Conservation (phyloP, 2,329 filamentous ascomycete species). For the Colletotrichum melonis region DNA sequence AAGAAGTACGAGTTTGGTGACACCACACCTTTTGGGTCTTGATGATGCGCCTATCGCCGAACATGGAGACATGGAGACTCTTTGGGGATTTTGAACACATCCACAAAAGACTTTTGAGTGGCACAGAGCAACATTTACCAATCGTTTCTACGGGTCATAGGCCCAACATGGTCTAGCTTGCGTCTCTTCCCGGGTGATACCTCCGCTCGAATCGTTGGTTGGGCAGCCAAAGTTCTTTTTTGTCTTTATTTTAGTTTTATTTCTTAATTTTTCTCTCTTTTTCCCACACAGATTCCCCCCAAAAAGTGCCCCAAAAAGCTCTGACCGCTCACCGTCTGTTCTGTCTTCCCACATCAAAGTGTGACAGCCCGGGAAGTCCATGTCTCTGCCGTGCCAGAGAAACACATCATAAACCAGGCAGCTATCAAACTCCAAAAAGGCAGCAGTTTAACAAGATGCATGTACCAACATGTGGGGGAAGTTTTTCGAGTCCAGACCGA, state of each 20-base stretch:
- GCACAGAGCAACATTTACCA: neutral
- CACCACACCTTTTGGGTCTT: neutral
- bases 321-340: neutral
- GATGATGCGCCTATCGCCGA: neutral
- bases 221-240: neutral
- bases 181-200: neutral
- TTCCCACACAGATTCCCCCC: neutral
- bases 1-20: neutral
- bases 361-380: neutral
- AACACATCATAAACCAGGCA: neutral
- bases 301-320: neutral
- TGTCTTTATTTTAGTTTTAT: neutral
- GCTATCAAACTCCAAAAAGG: slow-evolving; percentile 5
- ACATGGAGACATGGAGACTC: neutral
- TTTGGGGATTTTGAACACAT: neutral
- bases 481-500: neutral
- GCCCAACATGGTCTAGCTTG: slow-evolving; percentile 6
- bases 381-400: neutral
- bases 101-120: neutral
- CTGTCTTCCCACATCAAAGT: neutral
- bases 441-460: slow-evolving; percentile 11
- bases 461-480: neutral
- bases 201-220: neutral
- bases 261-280: neutral
- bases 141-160: neutral